phyloP scores from a whole-genome alignment of 1,139 yeast species.

The Nakaseomyces bracarensis region DNA sequence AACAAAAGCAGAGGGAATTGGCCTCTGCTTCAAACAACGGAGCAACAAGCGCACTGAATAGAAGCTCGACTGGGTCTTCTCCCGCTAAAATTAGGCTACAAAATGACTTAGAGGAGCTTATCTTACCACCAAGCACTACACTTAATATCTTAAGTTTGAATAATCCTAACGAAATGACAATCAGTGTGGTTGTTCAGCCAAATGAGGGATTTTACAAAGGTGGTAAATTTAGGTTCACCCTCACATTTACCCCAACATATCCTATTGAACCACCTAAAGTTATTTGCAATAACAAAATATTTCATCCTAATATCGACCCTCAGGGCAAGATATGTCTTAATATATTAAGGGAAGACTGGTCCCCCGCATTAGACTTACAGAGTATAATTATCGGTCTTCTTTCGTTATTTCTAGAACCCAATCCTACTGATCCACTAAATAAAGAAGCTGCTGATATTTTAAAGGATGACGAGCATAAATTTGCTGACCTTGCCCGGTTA shows the following conservation, averaged over 20 bases:
- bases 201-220: constrained; percentile 70
- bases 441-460: constrained; percentile 79
- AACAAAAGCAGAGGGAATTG: constrained; percentile 43
- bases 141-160: constrained; percentile 29
- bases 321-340: constrained; percentile 90
- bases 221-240: constrained; percentile 61
- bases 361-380: constrained; percentile 80
- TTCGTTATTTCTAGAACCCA: constrained; percentile 82
- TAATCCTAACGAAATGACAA: constrained; percentile 1
- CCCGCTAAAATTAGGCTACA: constrained; percentile 47
- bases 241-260: constrained; percentile 59
- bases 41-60: background rate
- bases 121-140: constrained; percentile 56
- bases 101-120: constrained; percentile 58
- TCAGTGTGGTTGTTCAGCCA: constrained; percentile 56
- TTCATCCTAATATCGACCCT: constrained; percentile 88
- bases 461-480: constrained; percentile 47
- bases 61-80: constrained; percentile 19
- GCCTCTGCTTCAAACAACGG: constrained; percentile 10
- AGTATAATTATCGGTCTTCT: constrained; percentile 78
- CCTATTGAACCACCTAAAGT: constrained; percentile 94
- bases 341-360: constrained; percentile 91
- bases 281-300: constrained; percentile 59
- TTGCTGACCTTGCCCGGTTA: constrained; percentile 48
- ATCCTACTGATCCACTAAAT: constrained; percentile 85